Evolutionary conservation across 352 stramenopile species (phyloP).

Genomic region (Thalassiosira ordinaria): DNA sequence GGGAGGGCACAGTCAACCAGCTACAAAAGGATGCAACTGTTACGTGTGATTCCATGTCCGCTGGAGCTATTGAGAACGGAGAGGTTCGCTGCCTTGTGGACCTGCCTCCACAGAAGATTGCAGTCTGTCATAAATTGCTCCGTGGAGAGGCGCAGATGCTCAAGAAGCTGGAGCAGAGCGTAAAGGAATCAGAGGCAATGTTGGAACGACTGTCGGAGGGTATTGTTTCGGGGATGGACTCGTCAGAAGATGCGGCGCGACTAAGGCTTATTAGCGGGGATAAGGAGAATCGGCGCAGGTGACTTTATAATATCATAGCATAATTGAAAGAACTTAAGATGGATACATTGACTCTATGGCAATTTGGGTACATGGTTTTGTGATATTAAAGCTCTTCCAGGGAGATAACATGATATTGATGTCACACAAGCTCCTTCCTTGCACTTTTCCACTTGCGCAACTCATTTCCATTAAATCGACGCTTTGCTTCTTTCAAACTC

Average conservation of each 20-base stretch:
- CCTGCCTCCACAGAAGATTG: slow-evolving; percentile 36
- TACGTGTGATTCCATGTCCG: slow-evolving; percentile 45
- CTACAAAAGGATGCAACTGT: slow-evolving; percentile 38
- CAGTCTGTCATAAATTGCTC: slow-evolving; percentile 42
- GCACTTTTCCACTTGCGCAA: slow-evolving; percentile 76
- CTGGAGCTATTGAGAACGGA: slow-evolving; percentile 44
- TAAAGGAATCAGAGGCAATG: slow-evolving; percentile 25
- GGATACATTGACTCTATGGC: no score
- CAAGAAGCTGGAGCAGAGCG: slow-evolving; percentile 48
- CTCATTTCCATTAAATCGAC: slow-evolving; percentile 62
- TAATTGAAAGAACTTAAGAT: no score
- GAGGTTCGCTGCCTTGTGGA: slow-evolving; percentile 51
- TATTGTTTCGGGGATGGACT: slow-evolving; percentile 28
- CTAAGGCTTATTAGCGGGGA: slow-evolving; percentile 18
- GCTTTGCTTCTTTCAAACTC: slow-evolving; percentile 71
- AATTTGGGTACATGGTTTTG: no score
- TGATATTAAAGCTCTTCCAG: no score
- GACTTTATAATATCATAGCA: no score
- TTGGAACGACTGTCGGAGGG: slow-evolving; percentile 32
- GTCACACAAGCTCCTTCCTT: no score
- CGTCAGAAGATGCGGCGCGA: slow-evolving; percentile 24
- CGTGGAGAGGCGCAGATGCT: slow-evolving; percentile 41
- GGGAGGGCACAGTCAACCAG: slow-evolving; percentile 53
- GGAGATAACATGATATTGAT: no score
- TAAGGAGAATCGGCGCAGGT: slow-evolving; percentile 43